Evolutionary conservation across 768 basidiomycete species (phyloP).

Genomic region (Filobasidium floriforme): DNA sequence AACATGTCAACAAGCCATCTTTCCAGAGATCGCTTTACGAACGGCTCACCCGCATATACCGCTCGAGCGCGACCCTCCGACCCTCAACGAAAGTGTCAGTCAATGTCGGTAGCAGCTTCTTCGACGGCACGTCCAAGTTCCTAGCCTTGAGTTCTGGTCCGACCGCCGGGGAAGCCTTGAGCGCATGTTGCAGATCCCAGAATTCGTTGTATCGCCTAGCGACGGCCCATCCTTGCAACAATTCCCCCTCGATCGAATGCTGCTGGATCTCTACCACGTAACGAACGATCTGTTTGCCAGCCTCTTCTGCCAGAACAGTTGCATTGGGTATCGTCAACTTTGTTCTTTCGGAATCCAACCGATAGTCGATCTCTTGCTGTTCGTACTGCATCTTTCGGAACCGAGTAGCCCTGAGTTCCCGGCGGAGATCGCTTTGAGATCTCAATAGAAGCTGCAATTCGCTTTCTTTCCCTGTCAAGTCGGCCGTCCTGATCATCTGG

Average conservation of each 20-base stretch:
- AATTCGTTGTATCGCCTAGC: slow-evolving; percentile 94
- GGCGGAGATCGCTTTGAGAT: slow-evolving; percentile 69
- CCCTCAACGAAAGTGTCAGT: slow-evolving; percentile 81
- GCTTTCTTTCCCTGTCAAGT: slow-evolving; percentile 79
- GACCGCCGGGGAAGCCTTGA: slow-evolving; percentile 55
- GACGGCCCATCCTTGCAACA: slow-evolving; percentile 79
- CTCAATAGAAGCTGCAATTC: slow-evolving; percentile 74
- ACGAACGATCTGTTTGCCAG: slow-evolving; percentile 77
- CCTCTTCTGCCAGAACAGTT: slow-evolving; percentile 62
- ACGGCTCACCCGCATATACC: slow-evolving; percentile 53
- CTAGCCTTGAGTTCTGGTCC: slow-evolving; percentile 50
- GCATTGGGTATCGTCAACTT: slow-evolving; percentile 77
- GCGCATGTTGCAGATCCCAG: slow-evolving; percentile 72
- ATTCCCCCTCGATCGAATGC: slow-evolving; percentile 63
- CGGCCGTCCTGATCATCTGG: slow-evolving; percentile 85
- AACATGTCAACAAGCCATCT: neutral
- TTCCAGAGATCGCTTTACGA: neutral
- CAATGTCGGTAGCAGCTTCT: slow-evolving; percentile 79
- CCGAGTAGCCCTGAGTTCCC: slow-evolving; percentile 71
- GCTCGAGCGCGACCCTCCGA: slow-evolving; percentile 69
- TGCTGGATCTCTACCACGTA: slow-evolving; percentile 91
- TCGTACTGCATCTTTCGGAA: slow-evolving; percentile 92
- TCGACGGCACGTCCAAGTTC: slow-evolving; percentile 81
- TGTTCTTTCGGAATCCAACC: slow-evolving; percentile 74
- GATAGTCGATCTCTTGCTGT: slow-evolving; percentile 85